Percentiles rank a stretch among this genome's conserved stretches.
Evolutionary conservation across 139 green algal genomes (phyloP).

Genomic region (Auxenochlorella pyrenoidosa): DNA sequence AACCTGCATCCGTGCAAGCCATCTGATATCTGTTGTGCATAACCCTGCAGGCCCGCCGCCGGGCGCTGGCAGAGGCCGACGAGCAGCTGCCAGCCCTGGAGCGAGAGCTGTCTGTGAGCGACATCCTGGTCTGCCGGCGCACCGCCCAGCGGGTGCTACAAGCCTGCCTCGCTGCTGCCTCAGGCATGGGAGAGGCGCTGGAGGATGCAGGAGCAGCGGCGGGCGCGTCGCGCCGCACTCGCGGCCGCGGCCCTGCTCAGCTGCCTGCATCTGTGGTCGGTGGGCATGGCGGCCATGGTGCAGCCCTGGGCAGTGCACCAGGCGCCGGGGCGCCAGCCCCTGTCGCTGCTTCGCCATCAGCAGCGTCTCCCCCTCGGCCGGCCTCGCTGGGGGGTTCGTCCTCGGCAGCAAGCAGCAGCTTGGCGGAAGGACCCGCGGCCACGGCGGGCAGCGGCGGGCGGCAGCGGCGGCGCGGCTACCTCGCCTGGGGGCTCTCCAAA

Average conservation of each 20-base stretch:
- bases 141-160: slow-evolving; percentile 40
- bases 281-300: neutral
- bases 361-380: neutral
- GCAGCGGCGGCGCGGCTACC: slow-evolving; percentile 25
- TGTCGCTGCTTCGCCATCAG: neutral
- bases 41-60: neutral
- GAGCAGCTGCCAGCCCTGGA: slow-evolving; percentile 50
- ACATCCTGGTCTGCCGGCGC: slow-evolving; percentile 51
- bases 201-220: neutral
- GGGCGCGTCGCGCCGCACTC: neutral
- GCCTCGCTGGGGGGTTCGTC: neutral
- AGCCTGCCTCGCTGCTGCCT: neutral
- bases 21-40: neutral
- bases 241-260: neutral
- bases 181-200: slow-evolving; percentile 5
- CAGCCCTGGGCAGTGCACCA: neutral
- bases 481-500: slow-evolving; percentile 49
- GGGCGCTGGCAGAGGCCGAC: neutral
- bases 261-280: neutral
- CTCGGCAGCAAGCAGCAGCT: neutral
- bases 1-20: neutral
- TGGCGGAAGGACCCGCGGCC: neutral
- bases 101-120: slow-evolving; percentile 34
- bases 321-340: neutral
- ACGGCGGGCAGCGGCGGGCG: neutral